Evolutionary conservation across 2,329 filamentous ascomycete species (phyloP), one percentile per base, ranked within the genome.

Genomic region (Tolypocladium pustulatum): DNA sequence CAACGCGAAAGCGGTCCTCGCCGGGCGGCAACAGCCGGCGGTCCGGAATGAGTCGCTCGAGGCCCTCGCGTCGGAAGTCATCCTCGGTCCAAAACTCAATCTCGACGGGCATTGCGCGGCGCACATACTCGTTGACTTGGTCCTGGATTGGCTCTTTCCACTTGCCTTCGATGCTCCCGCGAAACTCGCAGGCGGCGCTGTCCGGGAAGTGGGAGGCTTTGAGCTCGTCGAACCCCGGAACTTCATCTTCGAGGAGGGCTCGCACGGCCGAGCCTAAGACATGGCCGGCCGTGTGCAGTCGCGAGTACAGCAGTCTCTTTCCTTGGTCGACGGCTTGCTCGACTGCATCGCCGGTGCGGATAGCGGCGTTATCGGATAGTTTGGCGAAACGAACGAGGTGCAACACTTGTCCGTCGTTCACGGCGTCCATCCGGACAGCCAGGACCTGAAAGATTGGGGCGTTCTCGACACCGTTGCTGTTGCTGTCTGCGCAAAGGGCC

Each of bases 161-260:
- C 60, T 80, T 81, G 0, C 81, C 83, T 1, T 86, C 83, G 34
- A 91, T 90, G 2, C 79, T 65, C 1, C 88, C 88, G 43, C 76
- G 73, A 63, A 90, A 91, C 67, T 90, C 87, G 63, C 84, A 86
- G 0, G 80, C 78, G 1, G 88, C 86, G 0, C 81, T 79, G 63
- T 84, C 84, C 0, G 88, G 88, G 63, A 85, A 87, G 67, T 91
- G 88, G 4, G 81, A 85, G 0, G 88, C 88, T 69, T 91, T 91
- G 15, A 84, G 73, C 67, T 91, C 88, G 59, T 82, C 80, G 60
- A 87, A 84, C 27, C 73, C 75, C 0, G 72, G 71, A 15, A 87
- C 69, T 57, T 82, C 68, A 1, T 75, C 71, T 61, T 80, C 77
- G 1, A 83, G 71, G 0, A 88, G 76, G 57, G 79, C 74, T 1